Evolutionary conservation across 495 filamentous ascomycete species (phyloP), one percentile per base, ranked within the genome.

Genomic region (Trichoderma parareesei): DNA sequence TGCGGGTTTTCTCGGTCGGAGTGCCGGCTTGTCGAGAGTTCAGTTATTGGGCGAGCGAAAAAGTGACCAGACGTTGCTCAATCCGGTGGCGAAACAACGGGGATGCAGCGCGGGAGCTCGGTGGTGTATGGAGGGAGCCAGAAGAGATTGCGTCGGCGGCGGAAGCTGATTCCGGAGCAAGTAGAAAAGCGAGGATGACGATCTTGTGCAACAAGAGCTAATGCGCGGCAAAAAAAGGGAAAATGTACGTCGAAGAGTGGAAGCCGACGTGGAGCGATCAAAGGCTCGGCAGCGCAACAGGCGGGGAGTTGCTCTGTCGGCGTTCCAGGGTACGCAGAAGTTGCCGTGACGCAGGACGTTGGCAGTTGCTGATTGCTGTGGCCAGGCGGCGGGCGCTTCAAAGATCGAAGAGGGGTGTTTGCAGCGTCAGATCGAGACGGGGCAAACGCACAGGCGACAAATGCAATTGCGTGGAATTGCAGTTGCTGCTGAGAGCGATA

Each of bases 341-440:
- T 35, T 10, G 33, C 20, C 13, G 27, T 37, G 27, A 35, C 20
- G 53, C 46, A 49, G n/a, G 46, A 10, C 20, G 7, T 37, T 10
- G 27, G 27, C 27, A 27, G 27, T 27, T 27, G 27, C 2, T 27
- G 27, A 27, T 27, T 27, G 27, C 27, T 27, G 27, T 27, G 27
- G 48, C 27, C 20, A 57, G 53, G 53, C 53, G 53, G 20, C 53
- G 53, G 33, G 9, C 20, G 20, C 27, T 57, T 20, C 16, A 57
- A 27, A 35, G 37, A n/a, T 37, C 33, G 53, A 57, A n/a, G 53
- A 57, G 53, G 53, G 53, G 53, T n/a, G 53, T 57, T 57, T 57
- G 53, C 53, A 57, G 53, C 27, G 53, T 57, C 53, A 57, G 46
- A 57, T 33, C 53, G 33, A 33, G 53, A 35, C 53, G 35, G 53